phyloP scores from a whole-genome alignment of 2,329 filamentous ascomycete species.

The Talaromyces albobiverticillius region DNA sequence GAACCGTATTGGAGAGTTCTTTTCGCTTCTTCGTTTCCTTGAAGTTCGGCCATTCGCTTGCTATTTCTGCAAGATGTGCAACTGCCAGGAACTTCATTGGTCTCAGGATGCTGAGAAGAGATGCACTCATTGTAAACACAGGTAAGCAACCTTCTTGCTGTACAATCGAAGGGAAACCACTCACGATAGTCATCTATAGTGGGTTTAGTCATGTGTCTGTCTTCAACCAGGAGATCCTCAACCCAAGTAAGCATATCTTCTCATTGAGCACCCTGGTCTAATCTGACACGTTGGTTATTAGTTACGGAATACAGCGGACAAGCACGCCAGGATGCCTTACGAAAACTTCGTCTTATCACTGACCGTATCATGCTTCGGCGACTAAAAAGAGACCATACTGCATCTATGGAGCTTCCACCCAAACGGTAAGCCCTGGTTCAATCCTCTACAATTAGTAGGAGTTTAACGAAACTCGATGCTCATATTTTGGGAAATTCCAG shows the following conservation, averaged over 20 bases:
- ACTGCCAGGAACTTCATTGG: conserved; percentile 83
- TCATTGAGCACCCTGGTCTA: conserved; percentile 39
- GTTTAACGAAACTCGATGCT: background rate
- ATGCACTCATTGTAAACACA: conserved; percentile 68
- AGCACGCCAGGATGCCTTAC: conserved; percentile 67
- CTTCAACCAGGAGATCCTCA: conserved; percentile 93
- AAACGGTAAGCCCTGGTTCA: conserved; percentile 59
- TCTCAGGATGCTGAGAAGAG: conserved; percentile 66
- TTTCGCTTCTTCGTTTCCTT: conserved; percentile 88
- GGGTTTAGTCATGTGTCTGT: conserved; percentile 70
- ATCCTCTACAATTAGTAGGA: background rate
- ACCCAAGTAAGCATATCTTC: conserved; percentile 56
- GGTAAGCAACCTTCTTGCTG: conserved; percentile 24
- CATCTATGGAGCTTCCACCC: conserved; percentile 92
- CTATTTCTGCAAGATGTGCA: conserved; percentile 88
- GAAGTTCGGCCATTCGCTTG: conserved; percentile 85
- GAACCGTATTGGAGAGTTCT: conserved; percentile 96
- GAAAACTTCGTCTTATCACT: conserved; percentile 82
- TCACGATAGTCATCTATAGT: conserved; percentile 26
- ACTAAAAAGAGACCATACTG: conserved; percentile 87
- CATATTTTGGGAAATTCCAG: conserved; percentile 18
- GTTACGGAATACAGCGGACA: conserved; percentile 56
- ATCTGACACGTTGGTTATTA: conserved; percentile 32
- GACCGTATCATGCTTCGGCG: conserved; percentile 94
- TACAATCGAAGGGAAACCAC: background rate